phyloP scores from a whole-genome alignment of 2,329 filamentous ascomycete genomes.

The Fonsecaea pedrosoi region DNA sequence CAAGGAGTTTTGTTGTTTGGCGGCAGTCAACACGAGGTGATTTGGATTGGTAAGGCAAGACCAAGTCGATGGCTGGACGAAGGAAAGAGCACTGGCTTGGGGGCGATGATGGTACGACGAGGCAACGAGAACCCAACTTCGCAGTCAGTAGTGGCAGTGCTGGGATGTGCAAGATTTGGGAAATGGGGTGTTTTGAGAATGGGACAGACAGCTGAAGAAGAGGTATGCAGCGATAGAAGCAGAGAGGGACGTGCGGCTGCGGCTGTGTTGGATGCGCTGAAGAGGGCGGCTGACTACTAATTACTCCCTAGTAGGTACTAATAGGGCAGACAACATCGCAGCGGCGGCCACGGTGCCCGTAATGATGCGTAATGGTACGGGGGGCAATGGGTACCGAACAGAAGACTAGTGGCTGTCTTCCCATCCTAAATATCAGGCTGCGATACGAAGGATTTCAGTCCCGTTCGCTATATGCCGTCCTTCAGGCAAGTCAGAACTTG shows the following conservation, averaged over 20 bases:
- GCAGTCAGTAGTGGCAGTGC: neutral
- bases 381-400: neutral
- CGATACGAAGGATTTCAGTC: neutral
- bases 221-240: constrained; percentile 10
- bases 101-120: neutral
- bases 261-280: constrained; percentile 17
- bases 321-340: neutral
- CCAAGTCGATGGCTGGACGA: constrained; percentile 20
- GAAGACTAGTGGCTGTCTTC: neutral
- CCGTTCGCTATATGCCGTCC: neutral
- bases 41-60: constrained; percentile 19
- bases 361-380: constrained; percentile 15
- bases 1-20: neutral
- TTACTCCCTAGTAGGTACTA: neutral
- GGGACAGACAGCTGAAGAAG: constrained; percentile 15
- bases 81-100: constrained; percentile 1
- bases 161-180: neutral
- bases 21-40: neutral
- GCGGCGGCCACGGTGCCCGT: constrained; percentile 17
- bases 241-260: constrained; percentile 21
- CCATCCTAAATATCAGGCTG: constrained; percentile 8
- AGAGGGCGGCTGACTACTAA: neutral
- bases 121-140: neutral
- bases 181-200: neutral
- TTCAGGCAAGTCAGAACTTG: neutral